These are phyloP conservation scores for Melastoma malabathricum DNA, from an alignment of 345 rosid genomes.

Conservation along the genomic window DNA sequence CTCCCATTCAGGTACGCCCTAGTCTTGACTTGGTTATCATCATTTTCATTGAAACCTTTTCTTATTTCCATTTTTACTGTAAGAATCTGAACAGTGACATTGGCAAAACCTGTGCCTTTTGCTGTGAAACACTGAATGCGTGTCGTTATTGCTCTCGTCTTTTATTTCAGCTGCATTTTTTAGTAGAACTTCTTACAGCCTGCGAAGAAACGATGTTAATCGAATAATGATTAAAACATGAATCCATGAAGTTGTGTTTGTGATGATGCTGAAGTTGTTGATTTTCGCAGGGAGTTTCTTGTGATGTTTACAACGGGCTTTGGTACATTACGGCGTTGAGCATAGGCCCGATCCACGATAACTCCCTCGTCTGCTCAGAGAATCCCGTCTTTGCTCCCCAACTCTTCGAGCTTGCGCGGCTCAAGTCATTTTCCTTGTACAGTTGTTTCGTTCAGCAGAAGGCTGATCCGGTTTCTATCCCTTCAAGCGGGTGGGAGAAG, in stretches of 20 bases:
- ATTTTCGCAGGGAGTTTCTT: slow-evolving; percentile 61
- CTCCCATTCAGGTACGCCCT: slow-evolving; percentile 65
- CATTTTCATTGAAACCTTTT: not conserved
- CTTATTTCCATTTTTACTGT: not conserved
- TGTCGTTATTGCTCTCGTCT: too few relatives aligned
- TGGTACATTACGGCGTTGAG: slow-evolving; percentile 77
- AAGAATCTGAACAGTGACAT: slow-evolving; percentile 3
- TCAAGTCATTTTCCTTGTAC: slow-evolving; percentile 59
- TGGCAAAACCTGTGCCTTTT: slow-evolving; percentile 1
- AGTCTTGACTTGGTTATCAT: too few relatives aligned
- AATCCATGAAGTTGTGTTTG: not conserved
- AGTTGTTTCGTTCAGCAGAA: slow-evolving; percentile 45
- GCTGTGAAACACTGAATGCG: too few relatives aligned
- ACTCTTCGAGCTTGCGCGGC: slow-evolving; percentile 59
- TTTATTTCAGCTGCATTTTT: too few relatives aligned
- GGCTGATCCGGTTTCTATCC: slow-evolving; percentile 27
- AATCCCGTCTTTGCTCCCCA: slow-evolving; percentile 45
- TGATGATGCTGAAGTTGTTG: slow-evolving; percentile 1
- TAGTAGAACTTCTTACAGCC: too few relatives aligned
- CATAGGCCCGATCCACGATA: slow-evolving; percentile 62
- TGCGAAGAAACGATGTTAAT: too few relatives aligned
- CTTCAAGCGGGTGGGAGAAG: slow-evolving; percentile 35
- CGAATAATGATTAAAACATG: too few relatives aligned
- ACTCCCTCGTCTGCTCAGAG: slow-evolving; percentile 51
- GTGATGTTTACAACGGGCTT: slow-evolving; percentile 57